phyloP scores from a whole-genome alignment of 139 green algal species.

The Parachlorella kessleri region DNA sequence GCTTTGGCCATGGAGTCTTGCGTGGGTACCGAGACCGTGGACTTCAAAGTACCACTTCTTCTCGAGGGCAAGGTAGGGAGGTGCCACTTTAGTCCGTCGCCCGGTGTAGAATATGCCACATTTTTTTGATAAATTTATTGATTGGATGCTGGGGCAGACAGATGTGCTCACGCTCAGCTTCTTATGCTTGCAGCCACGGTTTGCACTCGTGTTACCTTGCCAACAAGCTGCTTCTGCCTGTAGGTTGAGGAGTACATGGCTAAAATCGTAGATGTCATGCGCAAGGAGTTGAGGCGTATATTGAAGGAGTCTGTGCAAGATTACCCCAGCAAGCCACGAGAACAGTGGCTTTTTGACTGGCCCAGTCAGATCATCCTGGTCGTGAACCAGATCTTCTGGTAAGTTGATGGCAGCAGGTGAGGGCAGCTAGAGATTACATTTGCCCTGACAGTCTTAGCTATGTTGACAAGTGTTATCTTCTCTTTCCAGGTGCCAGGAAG shows the following conservation, averaged over 20 bases:
- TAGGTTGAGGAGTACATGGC: slow-evolving; percentile 91
- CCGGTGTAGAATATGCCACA: too few species aligned
- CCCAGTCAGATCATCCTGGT: slow-evolving; percentile 87
- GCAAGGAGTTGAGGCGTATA: slow-evolving; percentile 77
- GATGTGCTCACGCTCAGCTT: too few species aligned
- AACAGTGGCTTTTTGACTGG: slow-evolving; percentile 90
- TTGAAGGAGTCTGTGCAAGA: slow-evolving; percentile 66
- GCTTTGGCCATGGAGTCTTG: slow-evolving; percentile 84
- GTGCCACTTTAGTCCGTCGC: too few species aligned
- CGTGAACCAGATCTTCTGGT: slow-evolving; percentile 94
- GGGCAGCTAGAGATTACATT: too few species aligned
- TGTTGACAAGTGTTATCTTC: too few species aligned
- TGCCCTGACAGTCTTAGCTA: too few species aligned
- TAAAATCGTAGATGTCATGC: slow-evolving; percentile 89
- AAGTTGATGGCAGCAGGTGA: too few species aligned
- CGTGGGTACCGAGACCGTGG: slow-evolving; percentile 82
- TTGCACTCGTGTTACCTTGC: too few species aligned
- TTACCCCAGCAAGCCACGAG: slow-evolving; percentile 74
- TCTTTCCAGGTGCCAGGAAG: slow-evolving; percentile 86
- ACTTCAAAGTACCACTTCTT: slow-evolving; percentile 66
- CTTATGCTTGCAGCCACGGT: too few species aligned
- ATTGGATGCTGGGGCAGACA: too few species aligned
- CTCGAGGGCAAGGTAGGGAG: slow-evolving; percentile 80
- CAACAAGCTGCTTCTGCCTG: too few species aligned
- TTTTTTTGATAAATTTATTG: too few species aligned